Conservation (phyloP, 1,284 basidiomycete genomes). For the Tilletia walkeri region DNA sequence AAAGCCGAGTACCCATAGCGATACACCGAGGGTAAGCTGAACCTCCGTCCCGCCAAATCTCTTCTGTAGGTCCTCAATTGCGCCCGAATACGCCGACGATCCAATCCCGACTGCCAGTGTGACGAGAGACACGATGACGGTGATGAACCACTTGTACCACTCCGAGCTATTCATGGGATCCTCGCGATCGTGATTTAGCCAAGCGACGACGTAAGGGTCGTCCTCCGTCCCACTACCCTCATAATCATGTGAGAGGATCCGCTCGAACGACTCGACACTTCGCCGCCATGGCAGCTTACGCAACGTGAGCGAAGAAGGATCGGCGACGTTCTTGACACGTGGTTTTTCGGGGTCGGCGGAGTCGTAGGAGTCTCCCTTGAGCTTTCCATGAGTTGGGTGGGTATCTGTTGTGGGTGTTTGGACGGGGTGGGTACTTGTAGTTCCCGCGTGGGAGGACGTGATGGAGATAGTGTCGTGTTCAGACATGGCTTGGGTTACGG, state of each 20-base stretch:
- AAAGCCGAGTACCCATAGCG: conserved; percentile 34
- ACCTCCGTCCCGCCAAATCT: conserved; percentile 25
- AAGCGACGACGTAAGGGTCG: conserved; percentile 56
- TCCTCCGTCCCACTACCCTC: conserved; percentile 56
- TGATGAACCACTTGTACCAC: conserved; percentile 38
- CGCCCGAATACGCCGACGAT: conserved; percentile 71
- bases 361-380: no score
- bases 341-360: neutral
- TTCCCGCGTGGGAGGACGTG: neutral
- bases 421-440: neutral
- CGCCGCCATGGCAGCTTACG: neutral
- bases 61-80: conserved; percentile 20
- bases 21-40: conserved; percentile 27
- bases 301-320: neutral
- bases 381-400: neutral
- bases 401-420: neutral
- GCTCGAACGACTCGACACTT: conserved; percentile 52
- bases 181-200: conserved; percentile 37
- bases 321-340: neutral
- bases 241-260: conserved; percentile 55
- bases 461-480: no score
- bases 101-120: conserved; percentile 59
- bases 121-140: conserved; percentile 42
- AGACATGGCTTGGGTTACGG: neutral
- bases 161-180: conserved; percentile 31